Evolutionary conservation across 371 early-diverging fungal genomes (phyloP), one percentile per base, ranked within the genome.

Genomic region (Apophysomyces elegans): DNA sequence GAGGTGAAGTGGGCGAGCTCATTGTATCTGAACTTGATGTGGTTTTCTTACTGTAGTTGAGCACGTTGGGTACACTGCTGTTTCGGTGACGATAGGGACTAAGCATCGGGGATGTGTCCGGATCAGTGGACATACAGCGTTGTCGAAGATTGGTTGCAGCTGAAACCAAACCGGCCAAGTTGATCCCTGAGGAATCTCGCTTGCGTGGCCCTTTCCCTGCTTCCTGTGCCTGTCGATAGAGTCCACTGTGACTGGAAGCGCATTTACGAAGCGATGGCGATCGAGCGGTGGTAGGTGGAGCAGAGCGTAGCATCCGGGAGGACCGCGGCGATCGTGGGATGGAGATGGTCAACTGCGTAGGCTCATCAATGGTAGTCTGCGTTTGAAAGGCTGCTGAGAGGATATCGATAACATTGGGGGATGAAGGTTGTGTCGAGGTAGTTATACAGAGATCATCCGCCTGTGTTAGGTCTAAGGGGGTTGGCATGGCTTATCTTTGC

Each of bases 261-360:
- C 54, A 50, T 50, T 50, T 50, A 11, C 54, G 54, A 21, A 50
- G 54, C 21, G 54, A 50, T 5, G 54, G 54, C 11, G 54, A 50
- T 50, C n/a, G 16, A 11, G 54, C 16, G 5, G 54, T 50, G 32
- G 54, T 50, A 50, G 54, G 18, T 5, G 54, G 54, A 9, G 54
- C 54, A 9, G 54, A 50, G 21, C 54, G 54, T 21, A 50, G 21
- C 54, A 50, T 50, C 54, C 54, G n/a, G 54, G 54, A 50, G 21
- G 54, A 50, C 54, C 54, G 54, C 16, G 54, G 54, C 21, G 54
- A 50, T 50, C 54, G 54, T 50, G 54, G 54, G 54, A 50, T 50
- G 21, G 54, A 21, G 21, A 50, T 50, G 9, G 54, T 50, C 21
- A 50, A 26, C 11, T 50, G 54, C 1, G 54, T 26, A 11, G 54